Evolutionary conservation across 129 eudicot species (phyloP).

Genomic region (Flaveria sonorensis): DNA sequence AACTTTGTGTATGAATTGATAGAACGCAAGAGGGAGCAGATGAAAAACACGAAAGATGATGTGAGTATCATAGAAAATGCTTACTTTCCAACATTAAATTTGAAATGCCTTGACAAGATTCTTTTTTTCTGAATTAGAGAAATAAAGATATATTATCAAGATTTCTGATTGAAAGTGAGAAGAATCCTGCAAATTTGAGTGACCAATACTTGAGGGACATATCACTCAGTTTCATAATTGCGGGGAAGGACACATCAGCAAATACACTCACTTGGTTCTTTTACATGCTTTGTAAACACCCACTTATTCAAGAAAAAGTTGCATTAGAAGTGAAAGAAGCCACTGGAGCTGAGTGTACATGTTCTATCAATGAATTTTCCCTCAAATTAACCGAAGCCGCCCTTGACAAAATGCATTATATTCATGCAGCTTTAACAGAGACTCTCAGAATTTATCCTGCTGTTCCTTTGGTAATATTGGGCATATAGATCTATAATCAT

Average conservation of each 20-base stretch:
- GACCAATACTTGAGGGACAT: constrained; percentile 75
- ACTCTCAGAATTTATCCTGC: constrained; percentile 78
- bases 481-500: background rate
- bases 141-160: constrained; percentile 65
- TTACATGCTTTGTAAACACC: constrained; percentile 61
- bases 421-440: constrained; percentile 71
- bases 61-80: constrained; percentile 26
- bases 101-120: constrained; percentile 4
- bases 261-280: constrained; percentile 74
- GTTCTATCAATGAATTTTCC: constrained; percentile 36
- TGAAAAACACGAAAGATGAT: constrained; percentile 40
- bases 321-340: constrained; percentile 49
- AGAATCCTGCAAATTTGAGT: constrained; percentile 44
- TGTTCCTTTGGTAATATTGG: constrained; percentile 54
- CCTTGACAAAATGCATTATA: constrained; percentile 68
- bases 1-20: constrained; percentile 60
- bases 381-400: constrained; percentile 43
- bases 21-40: constrained; percentile 47
- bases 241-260: constrained; percentile 72
- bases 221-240: constrained; percentile 62
- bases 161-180: constrained; percentile 56
- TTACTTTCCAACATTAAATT: background rate
- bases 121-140: constrained; percentile 31
- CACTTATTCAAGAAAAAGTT: constrained; percentile 56
- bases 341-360: constrained; percentile 10